Base-by-base conservation (phyloP, 768 basidiomycete genomes). In the Jaapia argillacea region DNA sequence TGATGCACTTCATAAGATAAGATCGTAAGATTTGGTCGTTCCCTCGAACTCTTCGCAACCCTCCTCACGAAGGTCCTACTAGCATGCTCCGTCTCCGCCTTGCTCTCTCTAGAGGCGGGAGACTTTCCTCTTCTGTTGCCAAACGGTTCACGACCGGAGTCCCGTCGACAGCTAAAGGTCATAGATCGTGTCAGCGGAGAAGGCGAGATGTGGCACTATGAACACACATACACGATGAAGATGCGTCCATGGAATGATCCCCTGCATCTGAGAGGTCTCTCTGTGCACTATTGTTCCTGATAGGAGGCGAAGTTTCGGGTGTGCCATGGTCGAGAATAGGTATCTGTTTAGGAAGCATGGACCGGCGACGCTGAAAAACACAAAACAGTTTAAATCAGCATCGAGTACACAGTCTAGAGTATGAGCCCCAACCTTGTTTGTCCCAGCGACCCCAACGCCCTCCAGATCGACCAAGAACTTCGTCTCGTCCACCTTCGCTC, bases 21-120 rank as follows among this genome's bases (percentile, higher is more conserved):
- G n/a, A n/a, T n/a, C n/a, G n/a, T n/a, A n/a, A n/a, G n/a, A n/a
- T n/a, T n/a, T n/a, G n/a, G n/a, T n/a, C n/a, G n/a, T n/a, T n/a
- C n/a, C n/a, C n/a, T n/a, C n/a, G n/a, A n/a, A n/a, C n/a, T n/a
- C n/a, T n/a, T n/a, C n/a, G n/a, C n/a, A n/a, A n/a, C n/a, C n/a
- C n/a, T n/a, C n/a, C n/a, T 13, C 13, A 12, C 5, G 25, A 20
- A n/a, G 21, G 41, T 5, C 62, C 53, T 2, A 59, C 52, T 5
- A 69, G 51, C 16, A 59, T 51, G 41, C 63, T 69, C 49, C 65
- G 48, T 48, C 71, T 72, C 41, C 78, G 69, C 45, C 72, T 62
- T 24, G 81, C 85, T 50, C 74, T 71, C 59, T 87, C 85, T 26
- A 87, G 62, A 1, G 85, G 85, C 4, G 83, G 69, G 22, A 87